phyloP scores from a whole-genome alignment of 139 green algal species.

The Dunaliella sp. region DNA sequence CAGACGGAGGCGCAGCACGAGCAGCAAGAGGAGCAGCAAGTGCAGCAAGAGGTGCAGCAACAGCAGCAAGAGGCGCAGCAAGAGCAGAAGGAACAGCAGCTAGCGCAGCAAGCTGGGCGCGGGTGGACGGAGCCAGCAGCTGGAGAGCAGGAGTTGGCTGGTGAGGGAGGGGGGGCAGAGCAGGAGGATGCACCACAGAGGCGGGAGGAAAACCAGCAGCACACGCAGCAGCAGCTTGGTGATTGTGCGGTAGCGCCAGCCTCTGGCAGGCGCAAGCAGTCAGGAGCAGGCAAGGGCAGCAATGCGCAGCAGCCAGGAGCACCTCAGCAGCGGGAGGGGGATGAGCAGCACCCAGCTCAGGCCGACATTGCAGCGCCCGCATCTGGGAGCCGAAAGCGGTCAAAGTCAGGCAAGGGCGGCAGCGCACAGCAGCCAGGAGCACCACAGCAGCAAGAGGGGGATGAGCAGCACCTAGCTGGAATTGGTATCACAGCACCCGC shows the following conservation, averaged over 20 bases:
- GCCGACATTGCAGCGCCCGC: too few species aligned
- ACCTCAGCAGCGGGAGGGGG: neutral
- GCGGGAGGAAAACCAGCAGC: neutral
- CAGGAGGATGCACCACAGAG: neutral
- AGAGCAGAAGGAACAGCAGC: neutral
- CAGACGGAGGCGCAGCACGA: neutral
- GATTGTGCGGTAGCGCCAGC: neutral
- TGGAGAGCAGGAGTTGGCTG: too few species aligned
- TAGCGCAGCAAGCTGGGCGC: neutral
- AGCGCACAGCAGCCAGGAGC: too few species aligned
- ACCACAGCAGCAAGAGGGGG: neutral
- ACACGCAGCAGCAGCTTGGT: neutral
- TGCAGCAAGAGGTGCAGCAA: neutral
- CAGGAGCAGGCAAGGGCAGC: too few species aligned
- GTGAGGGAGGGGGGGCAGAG: neutral
- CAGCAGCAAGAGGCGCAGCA: neutral
- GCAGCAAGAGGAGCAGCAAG: neutral
- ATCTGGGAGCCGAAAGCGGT: too few species aligned
- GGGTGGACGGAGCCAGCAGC: too few species aligned
- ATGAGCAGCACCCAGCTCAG: too few species aligned
- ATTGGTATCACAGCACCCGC: neutral
- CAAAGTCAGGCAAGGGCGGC: too few species aligned
- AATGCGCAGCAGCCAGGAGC: too few species aligned
- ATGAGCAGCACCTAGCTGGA: too few species aligned
- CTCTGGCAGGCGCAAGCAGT: too few species aligned